phyloP scores from a whole-genome alignment of 176 grass and related monocot genomes.

The Oryza australiensis region DNA sequence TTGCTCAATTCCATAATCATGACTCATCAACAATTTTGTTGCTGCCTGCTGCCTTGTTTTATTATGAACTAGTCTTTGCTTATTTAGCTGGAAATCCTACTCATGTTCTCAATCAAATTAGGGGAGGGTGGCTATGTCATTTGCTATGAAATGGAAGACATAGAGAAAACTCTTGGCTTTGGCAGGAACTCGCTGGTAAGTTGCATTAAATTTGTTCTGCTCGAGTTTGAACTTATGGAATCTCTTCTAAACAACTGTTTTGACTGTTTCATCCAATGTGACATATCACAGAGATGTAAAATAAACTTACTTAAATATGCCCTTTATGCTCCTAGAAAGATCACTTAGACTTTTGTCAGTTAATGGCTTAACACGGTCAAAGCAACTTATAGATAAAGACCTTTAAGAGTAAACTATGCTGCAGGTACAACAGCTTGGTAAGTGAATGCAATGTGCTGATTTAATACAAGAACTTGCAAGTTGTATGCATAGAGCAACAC shows the following conservation, averaged over 20 bases:
- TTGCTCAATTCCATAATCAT: background rate
- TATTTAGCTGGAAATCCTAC: conserved; percentile 21
- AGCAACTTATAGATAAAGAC: conserved; percentile 5
- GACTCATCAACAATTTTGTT: background rate
- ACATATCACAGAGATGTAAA: background rate
- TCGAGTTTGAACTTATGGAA: conserved; percentile 15
- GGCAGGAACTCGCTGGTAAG: conserved; percentile 90
- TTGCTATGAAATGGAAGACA: conserved; percentile 93
- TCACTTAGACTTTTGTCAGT: background rate
- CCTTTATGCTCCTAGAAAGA: conserved; percentile 10
- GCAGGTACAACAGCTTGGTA: too few species aligned
- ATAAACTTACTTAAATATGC: background rate
- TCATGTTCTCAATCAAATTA: conserved; percentile 46
- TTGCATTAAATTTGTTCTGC: conserved; percentile 26
- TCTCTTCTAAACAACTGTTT: background rate
- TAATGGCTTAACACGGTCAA: background rate
- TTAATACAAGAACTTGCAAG: too few species aligned
- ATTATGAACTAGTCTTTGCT: conserved; percentile 33
- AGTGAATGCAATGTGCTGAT: too few species aligned
- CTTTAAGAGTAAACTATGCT: too few species aligned
- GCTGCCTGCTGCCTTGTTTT: background rate
- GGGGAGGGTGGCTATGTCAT: conserved; percentile 74
- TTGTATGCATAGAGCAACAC: too few species aligned
- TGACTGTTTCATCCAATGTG: background rate
- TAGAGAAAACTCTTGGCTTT: conserved; percentile 88